Evolutionary conservation across 2,329 filamentous ascomycete genomes (phyloP), one percentile per base, ranked within the genome.

Genomic region (Colletotrichum coccodes): DNA sequence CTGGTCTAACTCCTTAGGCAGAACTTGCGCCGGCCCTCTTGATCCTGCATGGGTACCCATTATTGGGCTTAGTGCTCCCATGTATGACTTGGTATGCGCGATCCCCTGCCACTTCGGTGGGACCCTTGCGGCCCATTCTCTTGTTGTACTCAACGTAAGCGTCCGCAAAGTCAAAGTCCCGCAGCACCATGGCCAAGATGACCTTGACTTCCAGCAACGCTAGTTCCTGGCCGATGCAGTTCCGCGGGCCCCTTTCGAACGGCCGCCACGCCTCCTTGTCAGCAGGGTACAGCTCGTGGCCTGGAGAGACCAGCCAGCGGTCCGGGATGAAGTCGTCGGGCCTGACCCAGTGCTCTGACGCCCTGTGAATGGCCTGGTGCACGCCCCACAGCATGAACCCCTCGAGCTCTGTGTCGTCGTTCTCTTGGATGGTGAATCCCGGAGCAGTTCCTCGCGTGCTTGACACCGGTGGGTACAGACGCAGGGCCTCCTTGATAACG

Each of bases 401-500:
- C 40, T 81, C 76, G 4, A 77, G 74, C 49, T 78, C 74, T 14
- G 82, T 81, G 1, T 83, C 81, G 21, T 80, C 77, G 2, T 77
- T 80, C 52, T 86, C 75, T 34, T 77, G 79, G 61, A 82, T 74
- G 42, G 79, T 80, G 73, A 81, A 79, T 14, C 77, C 79, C 6
- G 64, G 64, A 18, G 70, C 60, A 12, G 78, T 79, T n/a, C 63
- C 58, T 23, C 85, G 81, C 36, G 83, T 79, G 2, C 81, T 81
- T 21, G 80, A 32, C 77, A 74, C 84, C 3, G 86, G 82, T 0
- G 86, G 84, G 71, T 83, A 86, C 32, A 89, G 72, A 6, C 87
- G 81, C 4, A 89, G 78, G 1, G 82, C 80, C 75, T 90, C 87
- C 66, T 86, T 86, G 70, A 87, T 80, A 12, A 87, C 80, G 36